These are phyloP conservation scores for Boletus sensibilis DNA, from an alignment of 768 basidiomycete genomes.

Conservation along the genomic window DNA sequence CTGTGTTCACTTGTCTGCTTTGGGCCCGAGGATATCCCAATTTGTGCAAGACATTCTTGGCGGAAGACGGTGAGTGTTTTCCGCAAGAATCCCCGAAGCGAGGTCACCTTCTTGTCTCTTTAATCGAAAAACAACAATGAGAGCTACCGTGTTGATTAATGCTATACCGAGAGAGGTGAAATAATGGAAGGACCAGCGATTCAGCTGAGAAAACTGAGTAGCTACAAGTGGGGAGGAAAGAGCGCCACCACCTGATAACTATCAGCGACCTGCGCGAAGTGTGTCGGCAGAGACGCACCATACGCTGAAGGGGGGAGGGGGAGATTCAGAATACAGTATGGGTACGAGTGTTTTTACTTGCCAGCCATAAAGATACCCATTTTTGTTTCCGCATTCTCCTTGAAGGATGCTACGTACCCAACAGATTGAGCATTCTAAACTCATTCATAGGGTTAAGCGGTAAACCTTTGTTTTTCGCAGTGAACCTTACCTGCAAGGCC, in stretches of 20 bases:
- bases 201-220: slow-evolving; percentile 46
- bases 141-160: slow-evolving; percentile 47
- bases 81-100: neutral
- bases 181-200: slow-evolving; percentile 42
- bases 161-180: slow-evolving; percentile 64
- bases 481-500: slow-evolving; percentile 39
- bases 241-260: slow-evolving; percentile 42
- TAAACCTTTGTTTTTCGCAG: neutral
- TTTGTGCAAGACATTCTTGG: slow-evolving; percentile 37
- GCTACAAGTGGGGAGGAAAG: slow-evolving; percentile 52
- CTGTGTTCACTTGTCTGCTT: slow-evolving; percentile 30
- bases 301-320: slow-evolving; percentile 4
- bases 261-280: neutral
- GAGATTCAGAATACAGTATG: neutral
- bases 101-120: slow-evolving; percentile 62
- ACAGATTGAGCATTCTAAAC: slow-evolving; percentile 69
- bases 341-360: neutral
- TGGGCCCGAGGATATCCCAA: slow-evolving; percentile 33
- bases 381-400: slow-evolving; percentile 55
- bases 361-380: slow-evolving; percentile 67
- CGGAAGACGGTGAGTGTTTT: neutral
- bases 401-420: slow-evolving; percentile 62
- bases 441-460: neutral
- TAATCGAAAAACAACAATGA: slow-evolving; percentile 59
- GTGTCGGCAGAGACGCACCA: slow-evolving; percentile 1